Percentiles rank a stretch among this genome's conserved stretches.
Conservation (phyloP, 2,329 filamentous ascomycete species). For the Corynespora cassiicola region DNA sequence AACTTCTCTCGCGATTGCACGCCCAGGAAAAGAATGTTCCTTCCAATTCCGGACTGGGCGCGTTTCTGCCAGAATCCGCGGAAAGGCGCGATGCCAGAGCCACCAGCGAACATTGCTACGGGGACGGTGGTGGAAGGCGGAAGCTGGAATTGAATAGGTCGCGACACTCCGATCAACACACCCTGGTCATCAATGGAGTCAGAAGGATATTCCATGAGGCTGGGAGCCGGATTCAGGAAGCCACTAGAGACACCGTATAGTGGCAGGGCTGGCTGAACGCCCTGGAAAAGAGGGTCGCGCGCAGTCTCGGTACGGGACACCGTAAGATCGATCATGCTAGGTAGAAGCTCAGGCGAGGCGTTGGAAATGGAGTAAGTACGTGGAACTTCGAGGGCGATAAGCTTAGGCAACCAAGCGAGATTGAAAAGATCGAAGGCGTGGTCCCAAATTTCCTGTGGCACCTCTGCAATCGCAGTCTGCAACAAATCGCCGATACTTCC, state of each 20-base stretch:
- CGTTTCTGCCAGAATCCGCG: slow-evolving; percentile 62
- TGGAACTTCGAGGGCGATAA: slow-evolving; percentile 58
- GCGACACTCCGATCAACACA: slow-evolving; percentile 58
- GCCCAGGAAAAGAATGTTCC: slow-evolving; percentile 59
- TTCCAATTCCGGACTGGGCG: slow-evolving; percentile 48
- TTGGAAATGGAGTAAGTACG: slow-evolving; percentile 63
- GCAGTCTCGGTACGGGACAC: slow-evolving; percentile 55
- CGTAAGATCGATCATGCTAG: slow-evolving; percentile 58
- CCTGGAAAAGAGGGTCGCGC: slow-evolving; percentile 38
- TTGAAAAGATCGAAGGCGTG: slow-evolving; percentile 54
- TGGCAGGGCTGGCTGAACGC: slow-evolving; percentile 45
- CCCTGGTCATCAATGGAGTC: slow-evolving; percentile 52
- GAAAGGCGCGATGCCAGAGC: slow-evolving; percentile 62
- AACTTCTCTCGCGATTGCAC: slow-evolving; percentile 62
- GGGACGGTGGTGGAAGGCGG: slow-evolving; percentile 58
- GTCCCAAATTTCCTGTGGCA: slow-evolving; percentile 58
- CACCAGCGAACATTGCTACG: slow-evolving; percentile 61
- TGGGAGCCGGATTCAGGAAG: slow-evolving; percentile 56
- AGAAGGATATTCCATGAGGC: slow-evolving; percentile 33
- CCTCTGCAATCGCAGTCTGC: slow-evolving; percentile 57
- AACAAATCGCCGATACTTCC: slow-evolving; percentile 60
- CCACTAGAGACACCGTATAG: slow-evolving; percentile 59
- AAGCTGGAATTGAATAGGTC: slow-evolving; percentile 59
- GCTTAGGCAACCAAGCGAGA: slow-evolving; percentile 55
- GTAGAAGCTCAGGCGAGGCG: slow-evolving; percentile 57